Base-by-base conservation (phyloP, 2,329 filamentous ascomycete species). In the Bimuria novae-zelandiae region DNA sequence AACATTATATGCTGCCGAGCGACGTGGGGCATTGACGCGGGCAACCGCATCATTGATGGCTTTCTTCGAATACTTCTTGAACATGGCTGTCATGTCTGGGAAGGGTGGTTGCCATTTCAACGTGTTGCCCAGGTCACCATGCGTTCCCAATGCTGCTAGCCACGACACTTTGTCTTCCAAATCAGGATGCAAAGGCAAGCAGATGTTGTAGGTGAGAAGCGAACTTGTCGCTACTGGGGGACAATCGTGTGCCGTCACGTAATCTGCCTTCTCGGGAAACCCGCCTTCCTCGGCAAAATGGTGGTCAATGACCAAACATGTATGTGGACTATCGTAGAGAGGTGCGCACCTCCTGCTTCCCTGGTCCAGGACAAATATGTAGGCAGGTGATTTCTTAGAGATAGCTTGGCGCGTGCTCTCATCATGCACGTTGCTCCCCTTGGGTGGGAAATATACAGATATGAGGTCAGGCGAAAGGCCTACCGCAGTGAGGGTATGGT, bases 101-200 rank as follows among this genome's bases (percentile, higher is more conserved):
- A 89, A 88, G 0, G 86, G 86, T 0, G 80, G 78, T 19, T 82
- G 74, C 86, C 86, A 89, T 65, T 87, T 88, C 14, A 88, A 57
- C 0, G 80, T 80, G 33, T 82, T 87, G 12, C 86, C 86, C 0
- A 89, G 75, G 57, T 89, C 86, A 2, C 85, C 86, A 56, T 88
- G 84, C 0, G 86, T 88, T 7, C 87, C 87, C 57, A 88, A 79
- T 2, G 80, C 79, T 49, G 84, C 86, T 0, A 89, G 76, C 81
- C 86, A 89, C 33, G 79, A 82, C 7, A 67, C 62, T 59, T 83
- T 85, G 4, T 74, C 69, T 3, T 67, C 61, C 0, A 88, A 78
- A 2, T 76, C 72, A 1, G 77, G 73, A 59, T 87, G 79, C 0
- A 89, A 74, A 0, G 78, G 73, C 19, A 76, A 75, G 61, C 87